phyloP scores from a whole-genome alignment of 2,329 filamentous ascomycete genomes.

The Ceratocystis colombiana region DNA sequence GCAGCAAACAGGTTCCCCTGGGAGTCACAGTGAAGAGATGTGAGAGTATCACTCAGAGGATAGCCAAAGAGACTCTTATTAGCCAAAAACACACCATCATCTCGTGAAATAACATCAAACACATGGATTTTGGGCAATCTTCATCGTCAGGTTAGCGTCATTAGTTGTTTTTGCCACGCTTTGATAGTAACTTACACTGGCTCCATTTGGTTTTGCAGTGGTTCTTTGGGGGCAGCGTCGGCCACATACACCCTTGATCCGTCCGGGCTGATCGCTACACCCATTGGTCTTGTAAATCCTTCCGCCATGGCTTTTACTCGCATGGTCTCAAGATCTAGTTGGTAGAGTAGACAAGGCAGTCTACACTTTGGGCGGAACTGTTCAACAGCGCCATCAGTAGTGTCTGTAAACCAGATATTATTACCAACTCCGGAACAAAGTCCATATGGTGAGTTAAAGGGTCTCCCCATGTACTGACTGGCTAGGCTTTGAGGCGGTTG shows the following conservation, averaged over 20 bases:
- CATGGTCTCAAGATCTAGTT: slow-evolving; percentile 36
- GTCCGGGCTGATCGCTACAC: slow-evolving; percentile 39
- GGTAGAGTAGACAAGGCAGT: slow-evolving; percentile 41
- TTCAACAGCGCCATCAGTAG: slow-evolving; percentile 41
- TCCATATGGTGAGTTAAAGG: slow-evolving; percentile 43
- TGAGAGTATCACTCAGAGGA: slow-evolving; percentile 40
- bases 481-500: slow-evolving; percentile 33
- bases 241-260: slow-evolving; percentile 39
- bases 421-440: slow-evolving; percentile 38
- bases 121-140: slow-evolving; percentile 31
- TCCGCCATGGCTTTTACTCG: slow-evolving; percentile 39
- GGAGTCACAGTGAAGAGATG: slow-evolving; percentile 40
- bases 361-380: slow-evolving; percentile 37
- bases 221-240: slow-evolving; percentile 32
- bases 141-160: not conserved
- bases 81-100: slow-evolving; percentile 34
- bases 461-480: slow-evolving; percentile 36
- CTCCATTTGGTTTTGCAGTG: not conserved
- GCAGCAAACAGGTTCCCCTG: slow-evolving; percentile 42
- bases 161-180: not conserved
- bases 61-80: slow-evolving; percentile 45
- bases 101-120: slow-evolving; percentile 31
- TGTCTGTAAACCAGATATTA: slow-evolving; percentile 43
- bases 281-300: slow-evolving; percentile 40
- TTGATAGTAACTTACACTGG: slow-evolving; percentile 4